phyloP scores from a whole-genome alignment of 2,329 filamentous ascomycete species.

The Nemania serpens region DNA sequence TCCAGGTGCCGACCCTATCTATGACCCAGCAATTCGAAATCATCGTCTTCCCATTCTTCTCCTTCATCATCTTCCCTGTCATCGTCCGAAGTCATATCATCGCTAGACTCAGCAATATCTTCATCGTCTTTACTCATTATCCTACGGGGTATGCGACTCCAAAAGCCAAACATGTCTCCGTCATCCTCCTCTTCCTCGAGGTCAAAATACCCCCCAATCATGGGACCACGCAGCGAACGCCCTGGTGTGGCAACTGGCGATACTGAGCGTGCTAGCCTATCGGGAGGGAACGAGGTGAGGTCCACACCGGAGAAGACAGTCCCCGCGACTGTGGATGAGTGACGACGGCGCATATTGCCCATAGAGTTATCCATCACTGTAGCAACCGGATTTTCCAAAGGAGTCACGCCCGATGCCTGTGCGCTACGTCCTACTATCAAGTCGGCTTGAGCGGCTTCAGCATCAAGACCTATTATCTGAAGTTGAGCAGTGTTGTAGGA shows the following conservation, averaged over 20 bases:
- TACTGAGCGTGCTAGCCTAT: constrained; percentile 52
- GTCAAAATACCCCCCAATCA: constrained; percentile 28
- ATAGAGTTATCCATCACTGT: constrained; percentile 24
- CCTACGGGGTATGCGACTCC: constrained; percentile 53
- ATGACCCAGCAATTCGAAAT: constrained; percentile 43
- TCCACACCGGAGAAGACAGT: constrained; percentile 26
- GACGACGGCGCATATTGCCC: constrained; percentile 40
- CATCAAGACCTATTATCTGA: constrained; percentile 57
- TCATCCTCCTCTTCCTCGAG: constrained; percentile 53
- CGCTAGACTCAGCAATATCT: constrained; percentile 38
- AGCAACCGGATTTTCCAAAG: constrained; percentile 20
- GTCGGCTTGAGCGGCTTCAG: constrained; percentile 30
- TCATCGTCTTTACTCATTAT: constrained; percentile 45
- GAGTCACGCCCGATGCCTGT: constrained; percentile 28
- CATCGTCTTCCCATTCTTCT: constrained; percentile 53
- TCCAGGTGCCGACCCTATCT: constrained; percentile 35
- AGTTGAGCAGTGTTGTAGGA: constrained; percentile 73
- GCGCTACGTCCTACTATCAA: constrained; percentile 26
- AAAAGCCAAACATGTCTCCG: constrained; percentile 63
- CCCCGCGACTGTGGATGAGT: constrained; percentile 40
- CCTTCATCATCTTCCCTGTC: constrained; percentile 55
- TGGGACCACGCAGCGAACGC: constrained; percentile 30
- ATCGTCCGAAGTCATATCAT: constrained; percentile 44
- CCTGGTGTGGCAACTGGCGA: constrained; percentile 44
- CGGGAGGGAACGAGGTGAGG: constrained; percentile 38